Base-by-base conservation (phyloP, 148 eudicot genomes). In the Rhododendron kiyosumense region DNA sequence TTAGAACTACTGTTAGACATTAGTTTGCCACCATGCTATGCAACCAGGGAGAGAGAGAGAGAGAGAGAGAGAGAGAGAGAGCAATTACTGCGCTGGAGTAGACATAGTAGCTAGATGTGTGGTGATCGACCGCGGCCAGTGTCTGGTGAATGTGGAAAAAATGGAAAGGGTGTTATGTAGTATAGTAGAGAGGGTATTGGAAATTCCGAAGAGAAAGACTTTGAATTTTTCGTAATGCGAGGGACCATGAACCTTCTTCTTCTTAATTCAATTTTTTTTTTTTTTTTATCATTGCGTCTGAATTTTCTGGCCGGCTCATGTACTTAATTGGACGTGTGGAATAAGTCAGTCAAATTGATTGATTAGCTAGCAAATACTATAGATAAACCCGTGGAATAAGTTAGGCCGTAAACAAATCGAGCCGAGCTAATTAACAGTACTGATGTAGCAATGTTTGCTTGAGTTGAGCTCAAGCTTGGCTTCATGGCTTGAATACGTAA, bases 71-170 rank as follows among this genome's bases (percentile, higher is more conserved):
- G n/a, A n/a, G n/a, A n/a, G n/a, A n/a, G n/a, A n/a, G n/a, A n/a
- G n/a, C n/a, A n/a, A 71, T 82, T 75, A 86, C 85, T 82, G 76
- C 49, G 9, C 24, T 18, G 88, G 88, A 10, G 85, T 75, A 59
- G 85, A 17, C 88, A 86, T 86, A 11, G 17, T 86, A 14, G 26
- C 41, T 74, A 81, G 57, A 52, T 52, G 57, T 18, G 71, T 51
- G 38, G 85, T 49, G 75, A 48, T 36, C 18, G 14, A 15, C 7
- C 3, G 79, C 20, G 43, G 85, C 57, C 9, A 3, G 3, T 26
- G 5, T 22, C 28, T 0, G 46, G 54, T 24, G 51, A 18, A 28
- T 15, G 13, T 28, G 75, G 32, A 69, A 28, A 38, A 69, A 7
- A 57, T 11, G 18, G 41, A 15, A 36, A 10, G 83, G 38, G 24